Percentiles rank a stretch among this genome's conserved stretches.
phyloP scores from a whole-genome alignment of 805 yeast genomes.

The Wickerhamomyces bovis region DNA sequence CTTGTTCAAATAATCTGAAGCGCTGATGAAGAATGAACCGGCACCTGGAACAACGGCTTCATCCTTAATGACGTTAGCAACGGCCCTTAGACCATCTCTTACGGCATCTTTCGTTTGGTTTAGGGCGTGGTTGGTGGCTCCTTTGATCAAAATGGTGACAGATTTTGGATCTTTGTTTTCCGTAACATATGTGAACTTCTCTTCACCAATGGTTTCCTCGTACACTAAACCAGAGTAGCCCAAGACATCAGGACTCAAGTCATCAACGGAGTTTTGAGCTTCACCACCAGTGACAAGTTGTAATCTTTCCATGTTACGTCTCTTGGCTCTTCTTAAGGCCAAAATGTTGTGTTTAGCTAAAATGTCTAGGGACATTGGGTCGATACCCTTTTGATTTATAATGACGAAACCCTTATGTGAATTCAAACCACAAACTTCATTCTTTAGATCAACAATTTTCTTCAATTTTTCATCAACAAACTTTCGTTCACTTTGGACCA shows the following conservation, averaged over 20 bases:
- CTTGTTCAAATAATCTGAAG: slow-evolving; percentile 57
- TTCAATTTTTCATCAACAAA: slow-evolving; percentile 91
- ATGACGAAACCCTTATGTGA: slow-evolving; percentile 79
- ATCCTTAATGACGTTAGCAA: slow-evolving; percentile 85
- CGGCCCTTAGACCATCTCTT: slow-evolving; percentile 94
- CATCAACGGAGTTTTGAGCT: slow-evolving; percentile 97
- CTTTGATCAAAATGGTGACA: slow-evolving; percentile 87
- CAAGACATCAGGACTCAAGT: slow-evolving; percentile 66
- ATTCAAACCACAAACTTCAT: slow-evolving; percentile 79
- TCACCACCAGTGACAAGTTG: slow-evolving; percentile 96
- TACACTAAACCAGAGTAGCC: slow-evolving; percentile 89
- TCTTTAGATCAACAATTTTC: slow-evolving; percentile 88
- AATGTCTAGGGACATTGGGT: slow-evolving; percentile 94
- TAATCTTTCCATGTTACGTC: slow-evolving; percentile 98
- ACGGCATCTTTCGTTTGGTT: slow-evolving; percentile 96
- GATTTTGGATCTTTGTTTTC: slow-evolving; percentile 86
- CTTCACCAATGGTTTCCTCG: slow-evolving; percentile 94
- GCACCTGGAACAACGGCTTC: slow-evolving; percentile 90
- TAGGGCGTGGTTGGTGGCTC: slow-evolving; percentile 83
- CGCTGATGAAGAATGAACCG: slow-evolving; percentile 89
- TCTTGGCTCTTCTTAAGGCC: slow-evolving; percentile 95
- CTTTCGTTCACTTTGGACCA: slow-evolving; percentile 87
- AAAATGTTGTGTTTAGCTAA: slow-evolving; percentile 88
- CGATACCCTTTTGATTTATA: slow-evolving; percentile 97
- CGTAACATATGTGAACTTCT: slow-evolving; percentile 92